Conservation (phyloP, 768 basidiomycete genomes). For the Termitomyces sp. region DNA sequence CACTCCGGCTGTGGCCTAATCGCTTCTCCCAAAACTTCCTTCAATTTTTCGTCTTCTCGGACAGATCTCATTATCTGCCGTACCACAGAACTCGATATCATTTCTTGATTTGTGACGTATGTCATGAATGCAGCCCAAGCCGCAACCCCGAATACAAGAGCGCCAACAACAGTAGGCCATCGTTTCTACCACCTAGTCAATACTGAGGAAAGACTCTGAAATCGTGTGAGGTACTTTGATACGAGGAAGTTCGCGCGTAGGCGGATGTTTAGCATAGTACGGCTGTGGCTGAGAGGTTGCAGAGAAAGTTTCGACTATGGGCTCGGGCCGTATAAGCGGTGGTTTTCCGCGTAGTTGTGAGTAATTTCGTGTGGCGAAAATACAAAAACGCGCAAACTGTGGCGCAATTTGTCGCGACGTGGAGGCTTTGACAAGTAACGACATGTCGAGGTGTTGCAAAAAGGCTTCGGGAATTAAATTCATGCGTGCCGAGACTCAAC, state of each 20-base stretch:
- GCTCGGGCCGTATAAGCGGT: slow-evolving; percentile 14
- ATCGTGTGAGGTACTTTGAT: slow-evolving; percentile 21
- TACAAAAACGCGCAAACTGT: not conserved
- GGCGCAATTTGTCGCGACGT: slow-evolving; percentile 5
- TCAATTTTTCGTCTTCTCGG: slow-evolving; percentile 44
- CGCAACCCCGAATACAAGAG: slow-evolving; percentile 46
- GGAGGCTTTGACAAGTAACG: slow-evolving; percentile 2
- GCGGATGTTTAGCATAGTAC: slow-evolving; percentile 27
- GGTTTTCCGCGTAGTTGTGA: slow-evolving; percentile 14
- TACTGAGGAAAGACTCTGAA: not conserved
- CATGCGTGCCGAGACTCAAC: not conserved
- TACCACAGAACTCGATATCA: slow-evolving; percentile 69
- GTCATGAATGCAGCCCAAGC: slow-evolving; percentile 68
- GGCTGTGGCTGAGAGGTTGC: slow-evolving; percentile 31
- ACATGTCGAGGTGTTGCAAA: slow-evolving; percentile 3
- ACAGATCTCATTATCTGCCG: slow-evolving; percentile 59
- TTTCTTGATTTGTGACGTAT: slow-evolving; percentile 73
- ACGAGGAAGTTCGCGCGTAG: slow-evolving; percentile 29
- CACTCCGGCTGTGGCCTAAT: slow-evolving; percentile 60
- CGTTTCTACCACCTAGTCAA: slow-evolving; percentile 25
- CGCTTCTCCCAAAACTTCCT: slow-evolving; percentile 56
- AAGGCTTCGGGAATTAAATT: not conserved
- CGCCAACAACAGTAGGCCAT: slow-evolving; percentile 55
- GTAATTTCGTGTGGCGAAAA: slow-evolving; percentile 6
- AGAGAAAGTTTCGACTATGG: slow-evolving; percentile 19